These are phyloP conservation scores for Striga hermonthica DNA, from an alignment of 305 asterid genomes.

Conservation along the genomic window DNA sequence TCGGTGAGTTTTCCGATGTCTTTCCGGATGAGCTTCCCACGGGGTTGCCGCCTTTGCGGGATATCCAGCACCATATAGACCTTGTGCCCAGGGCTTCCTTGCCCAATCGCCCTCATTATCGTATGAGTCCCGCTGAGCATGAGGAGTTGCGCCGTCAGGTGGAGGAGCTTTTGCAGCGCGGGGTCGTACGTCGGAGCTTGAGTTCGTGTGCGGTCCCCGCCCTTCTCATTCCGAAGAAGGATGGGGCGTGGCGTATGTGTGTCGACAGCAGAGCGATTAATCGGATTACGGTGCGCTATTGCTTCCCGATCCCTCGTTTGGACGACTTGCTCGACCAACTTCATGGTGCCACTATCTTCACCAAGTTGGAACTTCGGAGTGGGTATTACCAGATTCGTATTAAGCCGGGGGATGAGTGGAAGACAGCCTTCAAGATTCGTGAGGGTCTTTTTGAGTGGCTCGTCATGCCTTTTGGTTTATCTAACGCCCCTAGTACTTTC, in stretches of 20 bases:
- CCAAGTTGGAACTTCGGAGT: not conserved
- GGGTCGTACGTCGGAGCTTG: not conserved
- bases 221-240: not conserved
- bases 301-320: not conserved
- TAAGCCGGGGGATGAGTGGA: too few relatives aligned
- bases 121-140: not conserved
- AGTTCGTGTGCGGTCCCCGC: not conserved
- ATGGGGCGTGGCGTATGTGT: not conserved
- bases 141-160: not conserved
- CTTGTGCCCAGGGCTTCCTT: not conserved
- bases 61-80: not conserved
- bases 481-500: too few relatives aligned
- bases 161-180: not conserved
- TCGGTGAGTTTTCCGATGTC: not conserved
- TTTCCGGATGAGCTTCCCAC: not conserved
- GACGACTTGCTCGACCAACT: not conserved
- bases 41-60: not conserved
- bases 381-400: too few relatives aligned
- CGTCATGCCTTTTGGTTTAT: too few relatives aligned
- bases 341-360: not conserved
- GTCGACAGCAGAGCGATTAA: too few relatives aligned
- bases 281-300: not conserved
- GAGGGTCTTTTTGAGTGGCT: too few relatives aligned
- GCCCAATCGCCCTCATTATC: not conserved
- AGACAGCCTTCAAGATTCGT: too few relatives aligned